Percentiles rank a stretch among this genome's conserved stretches.
Evolutionary conservation across 495 filamentous ascomycete species (phyloP).

Genomic region (Viridothelium virens): DNA sequence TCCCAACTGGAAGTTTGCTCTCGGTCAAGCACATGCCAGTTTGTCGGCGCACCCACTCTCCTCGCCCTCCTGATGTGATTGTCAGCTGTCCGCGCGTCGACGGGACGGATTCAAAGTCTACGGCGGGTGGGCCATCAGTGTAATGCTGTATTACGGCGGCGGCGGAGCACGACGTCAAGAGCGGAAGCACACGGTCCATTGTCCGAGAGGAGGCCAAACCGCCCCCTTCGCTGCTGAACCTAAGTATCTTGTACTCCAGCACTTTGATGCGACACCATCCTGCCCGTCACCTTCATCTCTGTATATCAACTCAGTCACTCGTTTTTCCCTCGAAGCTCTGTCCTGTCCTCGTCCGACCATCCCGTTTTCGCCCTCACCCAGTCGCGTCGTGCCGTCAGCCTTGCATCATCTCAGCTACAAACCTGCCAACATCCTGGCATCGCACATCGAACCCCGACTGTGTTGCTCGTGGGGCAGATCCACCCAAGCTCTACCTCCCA

Average conservation of each 20-base stretch:
- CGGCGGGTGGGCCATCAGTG: too few relatives aligned
- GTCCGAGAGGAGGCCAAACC: neutral
- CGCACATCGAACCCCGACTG: neutral
- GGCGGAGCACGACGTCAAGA: neutral
- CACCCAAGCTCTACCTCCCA: neutral
- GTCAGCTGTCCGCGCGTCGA: too few relatives aligned
- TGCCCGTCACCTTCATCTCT: neutral
- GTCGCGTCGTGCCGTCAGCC: constrained; percentile 1
- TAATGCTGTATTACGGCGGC: neutral
- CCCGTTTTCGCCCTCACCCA: neutral
- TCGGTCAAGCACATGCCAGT: too few relatives aligned
- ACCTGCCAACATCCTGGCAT: constrained; percentile 11
- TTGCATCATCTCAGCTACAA: constrained; percentile 11
- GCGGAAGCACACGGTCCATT: neutral
- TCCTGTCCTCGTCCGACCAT: neutral
- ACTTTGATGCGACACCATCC: neutral
- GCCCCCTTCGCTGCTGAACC: neutral
- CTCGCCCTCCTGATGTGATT: too few relatives aligned
- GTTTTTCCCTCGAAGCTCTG: neutral
- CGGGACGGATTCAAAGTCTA: too few relatives aligned
- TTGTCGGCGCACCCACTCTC: too few relatives aligned
- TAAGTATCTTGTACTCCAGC: constrained; percentile 1
- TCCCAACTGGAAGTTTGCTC: too few relatives aligned
- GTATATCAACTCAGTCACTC: constrained; percentile 2
- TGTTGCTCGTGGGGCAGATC: neutral